Evolutionary conservation across 2,329 filamentous ascomycete species (phyloP), one percentile per base, ranked within the genome.

Genomic region (Cordyceps pruinosa): DNA sequence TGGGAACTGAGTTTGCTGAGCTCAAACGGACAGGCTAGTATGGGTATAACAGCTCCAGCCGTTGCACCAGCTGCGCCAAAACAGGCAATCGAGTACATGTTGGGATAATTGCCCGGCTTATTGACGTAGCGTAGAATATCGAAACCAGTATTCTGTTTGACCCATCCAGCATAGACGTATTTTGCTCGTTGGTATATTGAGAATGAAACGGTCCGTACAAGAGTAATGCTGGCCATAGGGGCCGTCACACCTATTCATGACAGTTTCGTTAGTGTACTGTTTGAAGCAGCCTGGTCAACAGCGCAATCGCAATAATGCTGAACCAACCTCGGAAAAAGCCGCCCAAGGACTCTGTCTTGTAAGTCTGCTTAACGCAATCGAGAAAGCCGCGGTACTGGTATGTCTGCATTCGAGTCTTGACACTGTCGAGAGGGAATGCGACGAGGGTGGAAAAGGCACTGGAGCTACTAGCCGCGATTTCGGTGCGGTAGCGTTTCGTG

Each of bases 401-500:
- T 63, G 88, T 89, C 76, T 95, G 90, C 84, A 94, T 90, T 67
- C 90, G 88, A 57, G 88, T 92, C 77, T 95, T 95, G 69, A 93
- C 87, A 66, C 90, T 93, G 71, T 95, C 90, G 64, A 95, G 82
- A 23, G 90, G 90, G 68, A 93, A 95, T n/a, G 89, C 87, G 62
- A 82, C 79, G 67, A 90, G 80, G 42, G 89, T 94, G 37, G 88
- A 90, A 57, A 93, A 78, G 62, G 92, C 79, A 71, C 87, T 92
- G 68, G 87, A 88, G 39, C 84, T 78, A 72, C 86, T 88, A 45
- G 90, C 89, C 60, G 89, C 84, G 63, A 94, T 84, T 73, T 93
- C 88, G 49, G 87, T 92, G 62, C 88, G 83, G 72, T 94, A 93
- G 63, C 80, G 81, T 75, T 90, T 91, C 66, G 87, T 77, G 76